Percentiles rank a stretch among this genome's conserved stretches.
These are phyloP conservation scores for Eragrostis curvula DNA, from an alignment of 176 grass and related monocot species.

Conservation along the genomic window DNA sequence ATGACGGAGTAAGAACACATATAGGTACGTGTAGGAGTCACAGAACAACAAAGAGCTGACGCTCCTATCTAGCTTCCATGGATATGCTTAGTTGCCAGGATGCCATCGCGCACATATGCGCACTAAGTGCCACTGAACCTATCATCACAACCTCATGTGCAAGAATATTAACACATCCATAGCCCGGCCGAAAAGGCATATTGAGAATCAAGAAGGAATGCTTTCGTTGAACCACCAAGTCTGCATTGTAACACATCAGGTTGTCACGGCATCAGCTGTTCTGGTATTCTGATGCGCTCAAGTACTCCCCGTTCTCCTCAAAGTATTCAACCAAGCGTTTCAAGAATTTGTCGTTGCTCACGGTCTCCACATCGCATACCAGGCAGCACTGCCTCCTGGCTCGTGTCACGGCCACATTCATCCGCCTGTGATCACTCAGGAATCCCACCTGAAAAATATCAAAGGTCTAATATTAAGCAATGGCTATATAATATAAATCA, in stretches of 20 bases:
- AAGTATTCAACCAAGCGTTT: conserved; percentile 93
- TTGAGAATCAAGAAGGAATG: too few species aligned
- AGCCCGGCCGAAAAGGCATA: too few species aligned
- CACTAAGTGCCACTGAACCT: not conserved
- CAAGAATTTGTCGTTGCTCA: conserved; percentile 76
- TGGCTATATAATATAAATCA: conserved; percentile 7
- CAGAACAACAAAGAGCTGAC: too few species aligned
- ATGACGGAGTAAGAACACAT: too few species aligned
- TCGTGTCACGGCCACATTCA: conserved; percentile 96
- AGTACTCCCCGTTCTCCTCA: conserved; percentile 80
- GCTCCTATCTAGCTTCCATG: not conserved
- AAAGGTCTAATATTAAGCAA: not conserved
- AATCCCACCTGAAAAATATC: conserved; percentile 71
- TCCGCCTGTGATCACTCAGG: conserved; percentile 88
- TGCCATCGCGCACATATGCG: not conserved
- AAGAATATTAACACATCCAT: too few species aligned
- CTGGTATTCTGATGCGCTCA: conserved; percentile 81
- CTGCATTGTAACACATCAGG: not conserved
- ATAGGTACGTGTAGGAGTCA: too few species aligned
- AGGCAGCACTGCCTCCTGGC: conserved; percentile 91
- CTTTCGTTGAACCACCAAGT: not conserved
- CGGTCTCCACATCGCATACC: conserved; percentile 84
- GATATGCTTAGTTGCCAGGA: not conserved
- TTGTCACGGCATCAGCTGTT: not conserved
- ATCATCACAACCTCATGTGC: too few species aligned